Conservation (phyloP, 2,329 filamentous ascomycete genomes). For the Diaporthe vexans region DNA sequence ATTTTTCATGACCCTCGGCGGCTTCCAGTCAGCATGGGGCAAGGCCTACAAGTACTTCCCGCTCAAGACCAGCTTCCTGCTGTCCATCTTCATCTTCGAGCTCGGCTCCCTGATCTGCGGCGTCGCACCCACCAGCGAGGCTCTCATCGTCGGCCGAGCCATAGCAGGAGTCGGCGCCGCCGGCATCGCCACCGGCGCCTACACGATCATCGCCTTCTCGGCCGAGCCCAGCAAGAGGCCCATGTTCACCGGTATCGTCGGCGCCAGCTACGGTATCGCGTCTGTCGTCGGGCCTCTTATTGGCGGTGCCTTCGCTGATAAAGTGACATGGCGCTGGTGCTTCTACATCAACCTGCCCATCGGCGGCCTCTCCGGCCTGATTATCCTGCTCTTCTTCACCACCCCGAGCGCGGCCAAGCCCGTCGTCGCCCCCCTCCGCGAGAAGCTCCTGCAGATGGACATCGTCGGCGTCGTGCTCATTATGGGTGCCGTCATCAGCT, state of each 20-base stretch:
- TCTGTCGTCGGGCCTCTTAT: slow-evolving; percentile 47
- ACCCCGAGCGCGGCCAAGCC: slow-evolving; percentile 52
- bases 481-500: slow-evolving; percentile 55
- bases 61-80: slow-evolving; percentile 56
- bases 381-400: slow-evolving; percentile 52
- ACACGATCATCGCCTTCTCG: slow-evolving; percentile 44
- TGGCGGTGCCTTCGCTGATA: slow-evolving; percentile 47
- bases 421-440: slow-evolving; percentile 47
- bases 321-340: slow-evolving; percentile 49
- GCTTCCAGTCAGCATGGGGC: slow-evolving; percentile 45
- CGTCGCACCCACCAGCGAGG: slow-evolving; percentile 48
- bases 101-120: slow-evolving; percentile 60
- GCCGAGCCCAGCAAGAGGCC: slow-evolving; percentile 45
- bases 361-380: slow-evolving; percentile 46
- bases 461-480: slow-evolving; percentile 55
- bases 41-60: slow-evolving; percentile 56
- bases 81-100: slow-evolving; percentile 58
- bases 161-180: slow-evolving; percentile 41
- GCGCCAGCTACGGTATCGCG: slow-evolving; percentile 42
- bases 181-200: slow-evolving; percentile 41
- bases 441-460: slow-evolving; percentile 60
- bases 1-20: slow-evolving; percentile 52
- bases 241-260: slow-evolving; percentile 43
- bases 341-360: slow-evolving; percentile 52
- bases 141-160: slow-evolving; percentile 44